A percentile compares a stretch with the other conserved stretches of the same genome.
Conservation (phyloP, 495 filamentous ascomycete genomes). For the Xylaria scruposa region DNA sequence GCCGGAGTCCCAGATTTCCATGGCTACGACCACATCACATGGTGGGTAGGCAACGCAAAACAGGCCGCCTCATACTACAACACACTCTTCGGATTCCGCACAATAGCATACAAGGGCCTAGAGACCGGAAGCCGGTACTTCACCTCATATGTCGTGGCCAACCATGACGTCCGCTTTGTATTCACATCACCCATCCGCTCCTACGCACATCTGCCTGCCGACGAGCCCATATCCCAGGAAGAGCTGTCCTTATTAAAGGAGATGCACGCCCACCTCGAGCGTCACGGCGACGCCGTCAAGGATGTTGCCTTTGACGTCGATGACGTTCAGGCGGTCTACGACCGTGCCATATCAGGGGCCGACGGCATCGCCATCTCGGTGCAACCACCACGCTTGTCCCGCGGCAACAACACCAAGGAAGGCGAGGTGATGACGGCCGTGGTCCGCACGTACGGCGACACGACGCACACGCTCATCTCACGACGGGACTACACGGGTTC, state of each 20-base stretch:
- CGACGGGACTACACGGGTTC: slow-evolving; percentile 67
- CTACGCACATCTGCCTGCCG: slow-evolving; percentile 53
- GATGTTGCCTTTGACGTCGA: slow-evolving; percentile 94
- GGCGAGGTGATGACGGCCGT: slow-evolving; percentile 71
- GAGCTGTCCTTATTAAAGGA: slow-evolving; percentile 67
- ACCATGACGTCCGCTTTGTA: slow-evolving; percentile 79
- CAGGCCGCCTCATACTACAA: slow-evolving; percentile 88
- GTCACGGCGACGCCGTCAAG: slow-evolving; percentile 89
- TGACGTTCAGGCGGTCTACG: slow-evolving; percentile 75
- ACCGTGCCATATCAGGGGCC: slow-evolving; percentile 61
- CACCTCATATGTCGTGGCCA: slow-evolving; percentile 81
- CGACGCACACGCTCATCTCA: slow-evolving; percentile 85
- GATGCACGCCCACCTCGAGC: slow-evolving; percentile 76
- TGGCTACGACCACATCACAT: slow-evolving; percentile 88
- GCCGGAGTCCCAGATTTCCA: slow-evolving; percentile 64
- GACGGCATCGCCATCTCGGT: slow-evolving; percentile 70
- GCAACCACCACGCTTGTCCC: slow-evolving; percentile 55
- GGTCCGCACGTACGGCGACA: slow-evolving; percentile 88
- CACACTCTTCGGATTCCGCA: slow-evolving; percentile 80
- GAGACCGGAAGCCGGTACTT: slow-evolving; percentile 80
- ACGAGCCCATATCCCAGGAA: slow-evolving; percentile 56
- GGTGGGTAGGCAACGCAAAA: slow-evolving; percentile 96
- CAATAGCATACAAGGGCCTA: slow-evolving; percentile 81
- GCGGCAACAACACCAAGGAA: slow-evolving; percentile 56
- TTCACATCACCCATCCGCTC: slow-evolving; percentile 81